Base-by-base conservation (phyloP, 768 basidiomycete species). In the Tylopilus rubrobrunneus region DNA sequence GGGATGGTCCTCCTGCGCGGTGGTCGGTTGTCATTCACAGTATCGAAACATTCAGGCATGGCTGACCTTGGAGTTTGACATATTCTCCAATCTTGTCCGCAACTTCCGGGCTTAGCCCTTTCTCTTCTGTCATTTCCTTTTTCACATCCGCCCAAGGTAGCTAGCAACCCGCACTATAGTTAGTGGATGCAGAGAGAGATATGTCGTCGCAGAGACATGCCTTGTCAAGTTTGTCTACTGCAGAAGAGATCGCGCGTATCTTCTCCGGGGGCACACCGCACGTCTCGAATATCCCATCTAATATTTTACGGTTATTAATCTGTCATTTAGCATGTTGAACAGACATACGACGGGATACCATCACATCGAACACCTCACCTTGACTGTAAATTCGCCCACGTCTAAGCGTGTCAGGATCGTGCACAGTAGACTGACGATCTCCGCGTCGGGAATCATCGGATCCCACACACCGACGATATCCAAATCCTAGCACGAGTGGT, bases 191-290 rank as follows among this genome's bases (percentile, higher is more conserved):
- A 27, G 21, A 4, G 39, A 40, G 19, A 4, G 39, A 40, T 7
- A 45, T 45, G 10, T 49, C 33, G 28, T 37, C 14, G 37, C 17
- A 21, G 12, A 27, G 17, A 17, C 62, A 73, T 27, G 89, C 89
- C 83, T 98, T 99, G 79, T 99, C 97, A 11, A 99, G 82, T 70
- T 98, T 99, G 72, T 99, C 97, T 10, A 98, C 96, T 0, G 97
- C 96, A 15, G 92, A 95, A 0, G 93, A 96, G 58, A 98, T 98
- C 14, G 86, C 75, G 6, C 96, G 82, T 46, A 91, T 94, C 73
- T 93, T 97, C 25, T 92, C 92, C 23, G 74, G 62, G 0, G 94
- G 89, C 5, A 99, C 97, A 50, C 97, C 97, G 61, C 95, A 98
- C 2, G 98, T 87, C 65, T 92, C 87, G 64, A 98, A 98, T 55